Evolutionary conservation across 352 stramenopile genomes (phyloP).

Genomic region (Albugo candida): DNA sequence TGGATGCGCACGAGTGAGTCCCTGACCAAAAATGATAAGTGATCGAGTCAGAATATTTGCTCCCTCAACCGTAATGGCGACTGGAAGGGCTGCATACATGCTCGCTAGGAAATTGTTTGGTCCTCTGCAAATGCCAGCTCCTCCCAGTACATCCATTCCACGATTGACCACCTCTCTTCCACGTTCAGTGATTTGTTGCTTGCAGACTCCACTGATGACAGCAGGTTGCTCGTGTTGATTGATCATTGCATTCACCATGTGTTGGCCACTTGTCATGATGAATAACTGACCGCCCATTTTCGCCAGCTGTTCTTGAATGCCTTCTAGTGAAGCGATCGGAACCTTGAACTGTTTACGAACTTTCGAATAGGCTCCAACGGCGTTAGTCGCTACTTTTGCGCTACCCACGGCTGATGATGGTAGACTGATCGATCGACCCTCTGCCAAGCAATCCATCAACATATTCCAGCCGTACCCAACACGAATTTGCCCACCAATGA

Average conservation of each 20-base stretch:
- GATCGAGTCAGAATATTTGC: conserved; percentile 96
- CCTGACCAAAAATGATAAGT: conserved; percentile 96
- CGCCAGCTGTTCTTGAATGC: conserved; percentile 94
- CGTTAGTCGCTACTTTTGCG: conserved; percentile 82
- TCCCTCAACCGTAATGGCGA: conserved; percentile 95
- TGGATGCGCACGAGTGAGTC: conserved; percentile 92
- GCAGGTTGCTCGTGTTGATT: conserved; percentile 97
- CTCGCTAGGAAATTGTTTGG: conserved; percentile 93
- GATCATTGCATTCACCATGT: conserved; percentile 98
- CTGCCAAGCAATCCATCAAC: conserved; percentile 96
- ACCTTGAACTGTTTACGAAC: conserved; percentile 98
- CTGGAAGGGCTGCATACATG: conserved; percentile 91
- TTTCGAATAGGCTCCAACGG: conserved; percentile 88
- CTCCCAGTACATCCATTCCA: conserved; percentile 94
- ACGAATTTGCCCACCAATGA: conserved; percentile 91
- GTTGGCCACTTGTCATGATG: conserved; percentile 88
- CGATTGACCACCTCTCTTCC: conserved; percentile 90
- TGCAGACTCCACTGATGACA: conserved; percentile 96
- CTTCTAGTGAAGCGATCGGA: conserved; percentile 94
- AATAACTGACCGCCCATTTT: conserved; percentile 85
- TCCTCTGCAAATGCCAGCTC: conserved; percentile 92
- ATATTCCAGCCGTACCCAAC: conserved; percentile 98
- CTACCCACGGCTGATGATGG: conserved; percentile 86
- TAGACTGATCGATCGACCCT: conserved; percentile 94
- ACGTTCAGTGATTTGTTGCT: conserved; percentile 95